Percentiles rank a stretch among this genome's conserved stretches.
Conservation (phyloP, 305 asterid genomes). For the Lippia alba region DNA sequence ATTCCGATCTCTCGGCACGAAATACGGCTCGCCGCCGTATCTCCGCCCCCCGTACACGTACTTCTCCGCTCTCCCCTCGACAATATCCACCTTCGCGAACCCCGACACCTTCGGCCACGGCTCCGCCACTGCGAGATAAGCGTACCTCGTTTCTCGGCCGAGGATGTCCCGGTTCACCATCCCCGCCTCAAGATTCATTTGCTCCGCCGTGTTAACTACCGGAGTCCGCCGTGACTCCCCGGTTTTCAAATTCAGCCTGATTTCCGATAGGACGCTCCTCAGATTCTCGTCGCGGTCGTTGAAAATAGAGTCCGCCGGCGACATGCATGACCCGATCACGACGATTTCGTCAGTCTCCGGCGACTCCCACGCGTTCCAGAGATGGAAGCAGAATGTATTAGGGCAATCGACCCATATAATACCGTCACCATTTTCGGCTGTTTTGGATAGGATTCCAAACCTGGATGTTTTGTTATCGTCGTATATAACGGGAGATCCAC, state of each 20-base stretch:
- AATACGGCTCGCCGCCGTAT: constrained; percentile 79
- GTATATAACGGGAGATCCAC: constrained; percentile 56
- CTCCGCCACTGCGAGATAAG: constrained; percentile 71
- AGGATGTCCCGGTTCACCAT: constrained; percentile 66
- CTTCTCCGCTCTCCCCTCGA: constrained; percentile 49
- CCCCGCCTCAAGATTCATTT: constrained; percentile 54
- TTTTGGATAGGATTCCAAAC: constrained; percentile 50
- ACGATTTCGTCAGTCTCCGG: constrained; percentile 51
- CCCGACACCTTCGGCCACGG: constrained; percentile 89
- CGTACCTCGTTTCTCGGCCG: constrained; percentile 63
- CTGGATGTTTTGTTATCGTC: constrained; percentile 53
- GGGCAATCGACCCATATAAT: constrained; percentile 56
- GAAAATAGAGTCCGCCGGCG: constrained; percentile 59
- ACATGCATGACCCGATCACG: constrained; percentile 66
- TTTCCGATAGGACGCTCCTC: constrained; percentile 47
- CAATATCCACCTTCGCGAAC: constrained; percentile 68
- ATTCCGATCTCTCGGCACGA: constrained; percentile 46
- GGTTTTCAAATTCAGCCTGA: constrained; percentile 49
- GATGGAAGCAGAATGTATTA: constrained; percentile 53
- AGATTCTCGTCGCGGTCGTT: constrained; percentile 47
- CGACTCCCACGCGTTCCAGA: constrained; percentile 68
- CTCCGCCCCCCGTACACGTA: constrained; percentile 56
- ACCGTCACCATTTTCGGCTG: constrained; percentile 32
- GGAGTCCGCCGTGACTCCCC: constrained; percentile 43
- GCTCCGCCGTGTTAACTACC: constrained; percentile 35